Evolutionary conservation across 208 protist genomes (phyloP).

Genomic region (Crithidia mellificae): DNA sequence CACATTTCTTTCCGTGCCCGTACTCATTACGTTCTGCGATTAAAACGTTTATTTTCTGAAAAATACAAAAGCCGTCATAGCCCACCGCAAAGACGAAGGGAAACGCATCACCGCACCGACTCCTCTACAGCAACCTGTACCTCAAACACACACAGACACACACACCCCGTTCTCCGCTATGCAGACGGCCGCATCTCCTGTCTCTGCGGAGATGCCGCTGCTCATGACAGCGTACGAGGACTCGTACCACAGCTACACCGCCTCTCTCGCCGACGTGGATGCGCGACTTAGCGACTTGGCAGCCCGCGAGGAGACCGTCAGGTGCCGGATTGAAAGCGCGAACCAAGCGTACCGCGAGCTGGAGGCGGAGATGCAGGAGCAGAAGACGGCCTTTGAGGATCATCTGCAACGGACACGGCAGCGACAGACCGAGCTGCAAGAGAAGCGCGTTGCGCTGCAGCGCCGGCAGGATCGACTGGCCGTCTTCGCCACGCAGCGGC

Average conservation of each 20-base stretch:
- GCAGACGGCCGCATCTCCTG: not conserved
- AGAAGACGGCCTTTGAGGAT: constrained; percentile 1
- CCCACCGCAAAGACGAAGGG: too few relatives aligned
- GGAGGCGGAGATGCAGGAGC: not conserved
- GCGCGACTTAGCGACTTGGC: not conserved
- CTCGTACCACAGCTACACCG: constrained; percentile 3
- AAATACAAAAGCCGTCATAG: too few relatives aligned
- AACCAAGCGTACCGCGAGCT: not conserved
- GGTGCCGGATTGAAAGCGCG: not conserved
- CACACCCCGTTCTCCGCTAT: too few relatives aligned
- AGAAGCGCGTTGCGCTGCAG: not conserved
- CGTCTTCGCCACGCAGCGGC: not conserved
- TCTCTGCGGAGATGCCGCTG: constrained; percentile 1
- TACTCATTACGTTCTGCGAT: too few relatives aligned
- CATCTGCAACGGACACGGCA: not conserved
- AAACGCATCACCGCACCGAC: too few relatives aligned
- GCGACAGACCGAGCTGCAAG: constrained; percentile 1
- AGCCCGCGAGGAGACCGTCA: not conserved
- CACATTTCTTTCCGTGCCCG: too few relatives aligned
- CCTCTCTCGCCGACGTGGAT: constrained; percentile 7
- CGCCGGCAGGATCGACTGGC: not conserved
- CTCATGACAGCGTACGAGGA: constrained; percentile 19
- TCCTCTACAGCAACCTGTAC: too few relatives aligned
- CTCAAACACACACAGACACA: too few relatives aligned
- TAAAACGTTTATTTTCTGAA: too few relatives aligned